A percentile compares a stretch with the other conserved stretches of the same genome.
These are phyloP conservation scores for Colletotrichum siamense DNA, from an alignment of 2,329 filamentous ascomycete genomes.

Conservation along the genomic window DNA sequence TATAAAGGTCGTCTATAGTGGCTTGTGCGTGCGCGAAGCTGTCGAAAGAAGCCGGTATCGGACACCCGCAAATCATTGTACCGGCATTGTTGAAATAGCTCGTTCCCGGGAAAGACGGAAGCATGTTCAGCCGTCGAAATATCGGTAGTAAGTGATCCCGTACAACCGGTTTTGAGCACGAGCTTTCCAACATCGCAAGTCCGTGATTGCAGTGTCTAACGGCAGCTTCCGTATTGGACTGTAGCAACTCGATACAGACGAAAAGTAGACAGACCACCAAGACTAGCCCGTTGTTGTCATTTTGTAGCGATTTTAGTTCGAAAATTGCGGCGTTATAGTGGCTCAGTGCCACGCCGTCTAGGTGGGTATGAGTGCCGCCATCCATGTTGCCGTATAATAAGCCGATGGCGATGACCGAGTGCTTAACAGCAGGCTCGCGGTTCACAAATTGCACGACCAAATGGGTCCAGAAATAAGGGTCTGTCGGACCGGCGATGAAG, in stretches of 20 bases:
- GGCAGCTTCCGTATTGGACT: background rate
- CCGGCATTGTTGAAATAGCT: background rate
- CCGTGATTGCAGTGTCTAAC: background rate
- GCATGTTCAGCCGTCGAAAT: background rate
- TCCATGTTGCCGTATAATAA: slow-evolving; percentile 22
- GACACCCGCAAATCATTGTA: background rate
- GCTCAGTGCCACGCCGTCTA: slow-evolving; percentile 17
- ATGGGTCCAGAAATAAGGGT: slow-evolving; percentile 19
- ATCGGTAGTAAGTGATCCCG: background rate
- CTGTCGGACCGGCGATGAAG: background rate
- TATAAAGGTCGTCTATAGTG: background rate
- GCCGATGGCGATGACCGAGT: slow-evolving; percentile 9
- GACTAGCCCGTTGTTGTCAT: background rate
- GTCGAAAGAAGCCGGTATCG: background rate
- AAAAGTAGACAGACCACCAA: background rate
- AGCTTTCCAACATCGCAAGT: background rate
- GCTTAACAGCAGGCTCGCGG: background rate
- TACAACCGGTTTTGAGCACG: background rate
- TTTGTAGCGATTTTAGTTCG: background rate
- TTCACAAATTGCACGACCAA: slow-evolving; percentile 14
- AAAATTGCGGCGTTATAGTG: slow-evolving; percentile 11
- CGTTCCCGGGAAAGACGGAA: background rate
- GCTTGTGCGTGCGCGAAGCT: background rate
- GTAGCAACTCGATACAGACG: background rate
- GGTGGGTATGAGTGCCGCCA: background rate